Evolutionary conservation across 176 grass and related monocot species (phyloP).

Genomic region (Guadua angustifolia): DNA sequence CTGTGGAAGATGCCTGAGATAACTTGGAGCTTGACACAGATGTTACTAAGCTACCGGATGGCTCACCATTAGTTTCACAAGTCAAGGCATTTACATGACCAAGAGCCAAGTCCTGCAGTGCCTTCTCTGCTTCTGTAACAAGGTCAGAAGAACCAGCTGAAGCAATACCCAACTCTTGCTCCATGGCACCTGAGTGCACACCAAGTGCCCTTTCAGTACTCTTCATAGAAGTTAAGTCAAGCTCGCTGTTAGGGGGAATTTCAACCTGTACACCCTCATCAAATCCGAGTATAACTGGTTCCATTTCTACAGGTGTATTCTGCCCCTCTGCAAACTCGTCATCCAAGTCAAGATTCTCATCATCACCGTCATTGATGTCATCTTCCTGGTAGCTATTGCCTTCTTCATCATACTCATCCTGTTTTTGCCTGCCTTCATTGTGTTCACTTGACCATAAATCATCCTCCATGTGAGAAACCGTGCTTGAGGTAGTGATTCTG

Average conservation of each 20-base stretch:
- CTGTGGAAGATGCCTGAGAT: constrained; percentile 49
- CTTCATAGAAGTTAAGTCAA: constrained; percentile 65
- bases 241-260: constrained; percentile 62
- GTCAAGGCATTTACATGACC: constrained; percentile 51
- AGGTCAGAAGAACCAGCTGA: constrained; percentile 45
- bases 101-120: constrained; percentile 66
- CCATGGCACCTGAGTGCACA: constrained; percentile 41
- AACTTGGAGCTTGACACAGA: constrained; percentile 57
- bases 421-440: constrained; percentile 57
- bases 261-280: constrained; percentile 91
- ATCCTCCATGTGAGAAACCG: constrained; percentile 62
- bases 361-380: constrained; percentile 66
- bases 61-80: constrained; percentile 40
- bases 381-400: constrained; percentile 62
- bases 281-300: constrained; percentile 92
- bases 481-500: constrained; percentile 57
- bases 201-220: constrained; percentile 55
- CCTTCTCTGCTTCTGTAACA: constrained; percentile 65
- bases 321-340: constrained; percentile 60
- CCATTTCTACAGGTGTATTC: constrained; percentile 53
- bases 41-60: constrained; percentile 42
- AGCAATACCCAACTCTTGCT: constrained; percentile 49
- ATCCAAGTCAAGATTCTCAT: constrained; percentile 66
- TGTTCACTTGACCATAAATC: constrained; percentile 76
- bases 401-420: constrained; percentile 78